phyloP scores from a whole-genome alignment of 164 flowering plant species.

The Stephania cephalantha region DNA sequence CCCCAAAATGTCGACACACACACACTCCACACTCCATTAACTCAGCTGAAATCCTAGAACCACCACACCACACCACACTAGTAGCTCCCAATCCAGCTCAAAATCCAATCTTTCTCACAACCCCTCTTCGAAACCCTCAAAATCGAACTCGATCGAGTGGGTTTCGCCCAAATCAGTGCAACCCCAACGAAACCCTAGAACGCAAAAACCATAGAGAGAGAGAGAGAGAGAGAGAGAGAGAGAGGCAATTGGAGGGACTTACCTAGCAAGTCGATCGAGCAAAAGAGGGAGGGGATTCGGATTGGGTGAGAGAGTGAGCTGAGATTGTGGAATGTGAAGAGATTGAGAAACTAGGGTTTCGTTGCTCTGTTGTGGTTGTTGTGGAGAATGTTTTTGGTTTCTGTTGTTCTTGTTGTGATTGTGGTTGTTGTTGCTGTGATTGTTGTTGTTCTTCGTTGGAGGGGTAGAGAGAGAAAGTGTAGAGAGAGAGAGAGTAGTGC shows the following conservation, averaged over 20 bases:
- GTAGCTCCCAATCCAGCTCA: constrained; percentile 1
- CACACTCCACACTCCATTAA: neutral
- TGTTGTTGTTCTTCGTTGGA: constrained; percentile 4
- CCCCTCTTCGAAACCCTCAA: neutral
- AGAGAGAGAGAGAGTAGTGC: neutral
- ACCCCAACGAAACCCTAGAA: constrained; percentile 4
- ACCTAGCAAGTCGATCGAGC: constrained; percentile 6
- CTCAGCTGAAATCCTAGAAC: neutral
- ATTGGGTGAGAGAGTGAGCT: too few species aligned
- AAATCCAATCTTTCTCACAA: constrained; percentile 7
- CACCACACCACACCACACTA: neutral
- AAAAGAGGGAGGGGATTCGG: neutral
- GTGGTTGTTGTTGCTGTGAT: neutral
- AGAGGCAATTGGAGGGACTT: constrained; percentile 8
- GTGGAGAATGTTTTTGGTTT: neutral
- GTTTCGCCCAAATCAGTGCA: constrained; percentile 4
- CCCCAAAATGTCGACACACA: neutral
- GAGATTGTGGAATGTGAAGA: neutral
- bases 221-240: neutral
- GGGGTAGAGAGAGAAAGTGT: constrained; percentile 8
- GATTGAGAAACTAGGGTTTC: neutral
- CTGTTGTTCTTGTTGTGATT: neutral
- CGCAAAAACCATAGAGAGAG: neutral
- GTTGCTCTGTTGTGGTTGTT: constrained; percentile 4
- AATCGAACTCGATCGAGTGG: neutral